Evolutionary conservation across 495 filamentous ascomycete genomes (phyloP).

Genomic region (Xylaria longipes): DNA sequence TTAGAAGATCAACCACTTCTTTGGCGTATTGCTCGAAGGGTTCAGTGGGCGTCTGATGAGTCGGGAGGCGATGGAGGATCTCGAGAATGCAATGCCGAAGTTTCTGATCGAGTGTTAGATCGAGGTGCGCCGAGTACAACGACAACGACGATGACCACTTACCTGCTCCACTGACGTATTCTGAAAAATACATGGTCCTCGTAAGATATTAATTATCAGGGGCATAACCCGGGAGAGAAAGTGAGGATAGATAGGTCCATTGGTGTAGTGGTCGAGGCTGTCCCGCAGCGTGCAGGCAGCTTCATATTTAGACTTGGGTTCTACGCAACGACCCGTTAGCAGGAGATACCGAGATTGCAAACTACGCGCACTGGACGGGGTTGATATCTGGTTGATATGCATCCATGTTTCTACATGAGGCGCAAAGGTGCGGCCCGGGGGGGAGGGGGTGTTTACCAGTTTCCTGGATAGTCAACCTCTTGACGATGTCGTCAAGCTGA

Average conservation of each 20-base stretch:
- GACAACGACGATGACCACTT: conserved; percentile 13
- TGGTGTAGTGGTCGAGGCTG: conserved; percentile 73
- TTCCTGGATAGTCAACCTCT: conserved; percentile 59
- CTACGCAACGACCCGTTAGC: conserved; percentile 48
- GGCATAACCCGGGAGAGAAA: conserved; percentile 90
- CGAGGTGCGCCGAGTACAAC: conserved; percentile 22
- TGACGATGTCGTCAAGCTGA: conserved; percentile 60
- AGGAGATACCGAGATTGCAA: neutral
- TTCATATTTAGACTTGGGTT: conserved; percentile 76
- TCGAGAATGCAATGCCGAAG: conserved; percentile 90
- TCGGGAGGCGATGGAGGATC: conserved; percentile 90
- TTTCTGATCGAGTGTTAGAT: conserved; percentile 61
- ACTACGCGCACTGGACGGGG: neutral
- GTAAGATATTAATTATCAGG: conserved; percentile 83
- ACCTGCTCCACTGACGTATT: conserved; percentile 86
- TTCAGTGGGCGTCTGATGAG: conserved; percentile 68
- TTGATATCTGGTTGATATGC: neutral
- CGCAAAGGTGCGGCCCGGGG: neutral
- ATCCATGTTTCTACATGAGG: neutral
- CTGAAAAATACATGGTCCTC: conserved; percentile 88
- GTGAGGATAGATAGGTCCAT: conserved; percentile 64
- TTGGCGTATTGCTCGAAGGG: conserved; percentile 84
- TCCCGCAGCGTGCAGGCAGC: conserved; percentile 83
- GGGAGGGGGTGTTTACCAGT: conserved; percentile 47
- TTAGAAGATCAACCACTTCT: conserved; percentile 85